Conservation (phyloP, 768 basidiomycete species). For the Podaxis rugospora region DNA sequence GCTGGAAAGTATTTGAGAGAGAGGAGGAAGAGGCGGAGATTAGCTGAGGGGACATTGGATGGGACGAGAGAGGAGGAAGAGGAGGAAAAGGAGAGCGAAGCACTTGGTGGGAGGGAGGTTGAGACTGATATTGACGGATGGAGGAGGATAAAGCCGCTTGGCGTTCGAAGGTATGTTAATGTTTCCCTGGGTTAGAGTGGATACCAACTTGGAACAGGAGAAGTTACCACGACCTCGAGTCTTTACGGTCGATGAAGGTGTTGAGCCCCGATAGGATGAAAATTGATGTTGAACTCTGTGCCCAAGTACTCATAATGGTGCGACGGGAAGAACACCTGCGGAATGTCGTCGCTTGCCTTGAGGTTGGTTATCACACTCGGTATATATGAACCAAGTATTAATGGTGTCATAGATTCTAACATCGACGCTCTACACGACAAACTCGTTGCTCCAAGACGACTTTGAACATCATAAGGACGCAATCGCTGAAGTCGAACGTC, state of each 20-base stretch:
- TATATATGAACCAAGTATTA: not conserved
- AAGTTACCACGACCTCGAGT: constrained; percentile 60
- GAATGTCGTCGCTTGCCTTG: constrained; percentile 57
- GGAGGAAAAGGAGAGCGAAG: not conserved
- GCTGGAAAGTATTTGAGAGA: constrained; percentile 1
- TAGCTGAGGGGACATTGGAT: not conserved
- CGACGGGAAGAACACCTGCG: constrained; percentile 64
- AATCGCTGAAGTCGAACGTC: constrained; percentile 41
- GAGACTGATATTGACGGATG: constrained; percentile 4
- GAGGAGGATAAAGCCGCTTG: constrained; percentile 10
- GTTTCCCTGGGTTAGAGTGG: not conserved
- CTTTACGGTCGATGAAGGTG: constrained; percentile 43
- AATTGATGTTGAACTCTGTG: constrained; percentile 76
- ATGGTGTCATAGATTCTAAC: constrained; percentile 40
- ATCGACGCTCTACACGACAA: constrained; percentile 47
- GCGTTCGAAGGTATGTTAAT: constrained; percentile 24
- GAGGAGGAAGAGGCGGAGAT: not conserved
- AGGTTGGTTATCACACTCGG: constrained; percentile 30
- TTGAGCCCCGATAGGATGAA: constrained; percentile 63
- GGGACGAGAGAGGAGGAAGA: constrained; percentile 1
- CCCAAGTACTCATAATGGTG: constrained; percentile 65
- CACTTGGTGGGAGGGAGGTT: not conserved
- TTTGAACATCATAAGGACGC: constrained; percentile 48
- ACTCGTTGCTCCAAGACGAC: constrained; percentile 52
- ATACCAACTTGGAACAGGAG: constrained; percentile 28